phyloP scores from a whole-genome alignment of 768 basidiomycete species.

The Rhodosporidiobolus sp. region DNA sequence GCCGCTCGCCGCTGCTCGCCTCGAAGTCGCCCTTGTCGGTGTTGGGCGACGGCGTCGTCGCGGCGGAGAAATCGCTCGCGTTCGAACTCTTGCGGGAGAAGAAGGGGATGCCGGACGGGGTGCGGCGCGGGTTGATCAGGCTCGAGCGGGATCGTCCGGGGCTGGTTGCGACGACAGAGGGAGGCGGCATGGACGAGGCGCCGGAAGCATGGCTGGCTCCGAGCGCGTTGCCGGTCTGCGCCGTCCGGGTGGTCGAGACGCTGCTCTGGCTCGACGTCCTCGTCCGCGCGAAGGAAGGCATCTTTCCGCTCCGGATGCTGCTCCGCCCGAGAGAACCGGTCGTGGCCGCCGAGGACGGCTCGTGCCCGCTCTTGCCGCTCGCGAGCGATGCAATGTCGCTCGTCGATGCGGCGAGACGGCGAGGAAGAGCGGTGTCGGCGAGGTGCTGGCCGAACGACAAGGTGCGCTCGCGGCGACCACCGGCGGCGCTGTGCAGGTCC shows the following conservation, averaged over 20 bases:
- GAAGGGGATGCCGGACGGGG: slow-evolving; percentile 89
- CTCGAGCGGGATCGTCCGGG: slow-evolving; percentile 36
- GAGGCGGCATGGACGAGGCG: slow-evolving; percentile 5
- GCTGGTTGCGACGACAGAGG: slow-evolving; percentile 29
- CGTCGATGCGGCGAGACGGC: slow-evolving; percentile 34
- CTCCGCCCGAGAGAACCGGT: slow-evolving; percentile 28
- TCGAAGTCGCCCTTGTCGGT: slow-evolving; percentile 54
- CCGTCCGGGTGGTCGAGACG: slow-evolving; percentile 19
- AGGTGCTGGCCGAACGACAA: slow-evolving; percentile 15
- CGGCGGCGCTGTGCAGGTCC: slow-evolving; percentile 25
- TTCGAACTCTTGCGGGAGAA: slow-evolving; percentile 81
- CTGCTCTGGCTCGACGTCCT: slow-evolving; percentile 43
- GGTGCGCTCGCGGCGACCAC: slow-evolving; percentile 8
- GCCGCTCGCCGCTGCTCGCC: slow-evolving; percentile 27
- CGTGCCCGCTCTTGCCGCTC: background rate
- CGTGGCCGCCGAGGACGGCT: slow-evolving; percentile 12
- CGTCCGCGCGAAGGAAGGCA: slow-evolving; percentile 58
- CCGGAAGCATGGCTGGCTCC: background rate
- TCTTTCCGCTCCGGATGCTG: slow-evolving; percentile 46
- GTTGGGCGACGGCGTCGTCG: slow-evolving; percentile 59
- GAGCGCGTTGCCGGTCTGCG: slow-evolving; percentile 47
- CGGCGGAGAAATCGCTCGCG: slow-evolving; percentile 37
- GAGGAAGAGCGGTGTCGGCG: slow-evolving; percentile 4
- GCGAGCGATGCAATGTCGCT: slow-evolving; percentile 34
- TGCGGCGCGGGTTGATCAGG: slow-evolving; percentile 62